These are phyloP conservation scores for Hippophae tibetana DNA, from an alignment of 306 rosid genomes.

Conservation along the genomic window DNA sequence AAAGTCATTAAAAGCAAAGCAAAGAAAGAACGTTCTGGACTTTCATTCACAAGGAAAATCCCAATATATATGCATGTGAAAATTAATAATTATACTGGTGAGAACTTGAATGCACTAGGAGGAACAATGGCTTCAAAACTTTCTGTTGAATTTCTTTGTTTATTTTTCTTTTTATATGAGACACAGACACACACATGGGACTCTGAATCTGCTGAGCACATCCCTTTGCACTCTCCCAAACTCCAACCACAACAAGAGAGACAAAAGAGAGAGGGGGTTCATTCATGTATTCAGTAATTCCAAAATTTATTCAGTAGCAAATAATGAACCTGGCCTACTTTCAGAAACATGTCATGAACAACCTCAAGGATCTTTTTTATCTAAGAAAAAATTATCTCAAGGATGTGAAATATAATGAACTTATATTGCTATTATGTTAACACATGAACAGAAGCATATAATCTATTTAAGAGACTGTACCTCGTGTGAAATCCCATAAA, in stretches of 20 bases:
- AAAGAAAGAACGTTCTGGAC: not conserved
- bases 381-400: not conserved
- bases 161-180: not conserved
- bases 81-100: not conserved
- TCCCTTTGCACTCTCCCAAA: too few relatives aligned
- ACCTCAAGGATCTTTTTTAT: constrained; percentile 3
- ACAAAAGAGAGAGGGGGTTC: not conserved
- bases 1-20: not conserved
- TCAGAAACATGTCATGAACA: not conserved
- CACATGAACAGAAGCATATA: constrained; percentile 1
- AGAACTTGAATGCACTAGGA: not conserved
- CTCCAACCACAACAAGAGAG: too few relatives aligned
- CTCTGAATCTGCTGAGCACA: too few relatives aligned
- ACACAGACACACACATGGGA: not conserved
- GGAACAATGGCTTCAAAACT: not conserved
- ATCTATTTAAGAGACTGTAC: constrained; percentile 33
- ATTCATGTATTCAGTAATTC: not conserved
- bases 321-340: not conserved
- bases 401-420: too few relatives aligned
- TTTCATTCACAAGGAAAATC: not conserved
- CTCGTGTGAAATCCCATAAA: constrained; percentile 71
- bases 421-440: not conserved
- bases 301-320: not conserved
- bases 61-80: not conserved
- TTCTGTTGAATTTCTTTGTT: not conserved